Conservation (phyloP, 257 asterid genomes). For the Primulina eburnea region DNA sequence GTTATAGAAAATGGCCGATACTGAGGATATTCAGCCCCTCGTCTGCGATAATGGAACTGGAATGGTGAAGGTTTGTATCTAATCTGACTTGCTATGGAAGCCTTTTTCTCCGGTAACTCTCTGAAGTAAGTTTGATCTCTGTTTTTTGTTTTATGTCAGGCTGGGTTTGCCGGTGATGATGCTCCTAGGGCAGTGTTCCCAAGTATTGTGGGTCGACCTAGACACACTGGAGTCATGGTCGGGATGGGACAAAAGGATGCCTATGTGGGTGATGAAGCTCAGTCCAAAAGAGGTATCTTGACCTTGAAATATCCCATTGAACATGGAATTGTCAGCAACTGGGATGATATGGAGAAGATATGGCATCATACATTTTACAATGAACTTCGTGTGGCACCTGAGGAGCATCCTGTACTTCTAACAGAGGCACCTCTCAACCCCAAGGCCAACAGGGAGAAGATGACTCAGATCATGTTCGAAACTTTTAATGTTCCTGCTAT, state of each 20-base stretch:
- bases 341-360: constrained; percentile 63
- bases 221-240: constrained; percentile 42
- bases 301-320: constrained; percentile 49
- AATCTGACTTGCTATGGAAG: background rate
- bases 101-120: background rate
- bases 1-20: constrained; percentile 27
- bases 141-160: constrained; percentile 17
- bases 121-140: background rate
- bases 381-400: constrained; percentile 58
- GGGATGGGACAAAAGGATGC: constrained; percentile 43
- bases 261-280: constrained; percentile 39
- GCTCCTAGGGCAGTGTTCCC: constrained; percentile 44
- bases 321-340: constrained; percentile 52
- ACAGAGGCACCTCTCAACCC: constrained; percentile 69
- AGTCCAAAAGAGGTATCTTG: constrained; percentile 37
- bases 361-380: constrained; percentile 55
- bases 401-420: constrained; percentile 52
- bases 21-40: constrained; percentile 33
- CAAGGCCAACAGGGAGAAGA: constrained; percentile 63
- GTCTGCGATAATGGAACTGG: constrained; percentile 34
- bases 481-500: constrained; percentile 39
- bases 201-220: constrained; percentile 36
- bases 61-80: constrained; percentile 29
- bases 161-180: constrained; percentile 44
- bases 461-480: constrained; percentile 47